phyloP scores from a whole-genome alignment of 2,329 filamentous ascomycete species.

The Blumeriella jaapii region DNA sequence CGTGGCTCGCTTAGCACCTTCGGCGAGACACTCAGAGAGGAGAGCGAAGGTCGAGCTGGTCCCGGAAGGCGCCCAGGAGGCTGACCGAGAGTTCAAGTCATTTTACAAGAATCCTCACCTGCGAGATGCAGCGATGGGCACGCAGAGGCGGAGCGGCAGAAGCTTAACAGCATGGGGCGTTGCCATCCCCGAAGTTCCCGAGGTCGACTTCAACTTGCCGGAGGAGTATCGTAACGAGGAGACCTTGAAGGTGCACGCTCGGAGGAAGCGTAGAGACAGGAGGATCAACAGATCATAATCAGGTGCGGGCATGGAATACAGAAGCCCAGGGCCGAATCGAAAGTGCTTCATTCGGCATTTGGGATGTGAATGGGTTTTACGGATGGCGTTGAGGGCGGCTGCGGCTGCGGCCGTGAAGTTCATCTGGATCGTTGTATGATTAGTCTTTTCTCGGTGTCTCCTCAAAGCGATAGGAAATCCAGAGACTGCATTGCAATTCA shows the following conservation, averaged over 20 bases:
- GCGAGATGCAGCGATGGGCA: slow-evolving; percentile 67
- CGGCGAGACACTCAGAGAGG: slow-evolving; percentile 18
- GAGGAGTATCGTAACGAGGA: slow-evolving; percentile 37
- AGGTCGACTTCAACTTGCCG: slow-evolving; percentile 66
- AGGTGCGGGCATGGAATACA: slow-evolving; percentile 3
- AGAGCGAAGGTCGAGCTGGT: slow-evolving; percentile 26
- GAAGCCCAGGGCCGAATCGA: slow-evolving; percentile 22
- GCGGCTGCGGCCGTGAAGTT: neutral
- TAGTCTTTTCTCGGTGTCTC: too few species aligned
- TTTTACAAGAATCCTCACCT: slow-evolving; percentile 67
- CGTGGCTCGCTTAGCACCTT: slow-evolving; percentile 24
- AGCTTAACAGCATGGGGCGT: slow-evolving; percentile 72
- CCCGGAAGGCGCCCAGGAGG: slow-evolving; percentile 20
- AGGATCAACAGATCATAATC: slow-evolving; percentile 18
- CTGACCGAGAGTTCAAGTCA: slow-evolving; percentile 60
- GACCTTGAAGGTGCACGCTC: slow-evolving; percentile 44
- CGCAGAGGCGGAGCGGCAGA: slow-evolving; percentile 55
- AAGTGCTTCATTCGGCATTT: slow-evolving; percentile 28
- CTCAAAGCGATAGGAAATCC: too few species aligned
- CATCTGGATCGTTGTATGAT: slow-evolving; percentile 9
- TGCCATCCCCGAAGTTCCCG: slow-evolving; percentile 59
- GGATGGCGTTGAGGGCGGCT: slow-evolving; percentile 2
- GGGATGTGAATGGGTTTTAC: slow-evolving; percentile 7
- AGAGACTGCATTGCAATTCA: too few species aligned
- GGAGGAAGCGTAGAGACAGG: slow-evolving; percentile 42